Base-by-base conservation (phyloP, 805 yeast genomes). In the Tetrapisispora namnaoensis region DNA sequence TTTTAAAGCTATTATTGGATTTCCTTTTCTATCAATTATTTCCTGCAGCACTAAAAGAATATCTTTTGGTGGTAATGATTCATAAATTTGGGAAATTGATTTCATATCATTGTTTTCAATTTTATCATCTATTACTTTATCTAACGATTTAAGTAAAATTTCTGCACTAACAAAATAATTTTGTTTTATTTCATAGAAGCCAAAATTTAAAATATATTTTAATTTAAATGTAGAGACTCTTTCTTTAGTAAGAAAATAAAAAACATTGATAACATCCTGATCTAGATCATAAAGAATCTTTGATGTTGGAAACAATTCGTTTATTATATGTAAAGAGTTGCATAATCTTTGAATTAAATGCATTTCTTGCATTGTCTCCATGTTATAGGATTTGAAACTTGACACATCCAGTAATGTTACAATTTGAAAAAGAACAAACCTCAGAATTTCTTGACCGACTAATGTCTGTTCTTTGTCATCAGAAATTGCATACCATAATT, bases 11-110 rank as follows among this genome's bases (percentile, higher is more conserved):
- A 57, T 52, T 10, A 42, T 24, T 1, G 58, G 58, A 39, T 41
- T 39, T 14, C 48, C 45, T 14, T 47, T 49, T 35, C 65, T 61
- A n/a, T 61, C 67, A 18, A 51, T 53, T 5, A 50, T 35, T 37
- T 61, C 65, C 51, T 60, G 61, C 42, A 76, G 65, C 13, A 84
- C 59, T 14, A 84, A 60, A 11, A 85, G 65, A 10, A 85, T 67
- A 84, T 90, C 82, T 57, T 82, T 83, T 6, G 82, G 71, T 1
- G 86, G 76, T 2, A 86, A 70, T 0, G 82, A 70, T 42, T 80
- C 73, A 27, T 43, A 24, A 72, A 75, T 55, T 65, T 73, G 55
- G 64, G 74, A 60, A 64, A 76, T 61, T 27, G 74, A 58, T 37
- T 75, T 77, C 52, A 73, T 55, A 37, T 75, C 50, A 61, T 75